Evolutionary conservation across 345 rosid species (phyloP).

Genomic region (Syzygium aromaticum): DNA sequence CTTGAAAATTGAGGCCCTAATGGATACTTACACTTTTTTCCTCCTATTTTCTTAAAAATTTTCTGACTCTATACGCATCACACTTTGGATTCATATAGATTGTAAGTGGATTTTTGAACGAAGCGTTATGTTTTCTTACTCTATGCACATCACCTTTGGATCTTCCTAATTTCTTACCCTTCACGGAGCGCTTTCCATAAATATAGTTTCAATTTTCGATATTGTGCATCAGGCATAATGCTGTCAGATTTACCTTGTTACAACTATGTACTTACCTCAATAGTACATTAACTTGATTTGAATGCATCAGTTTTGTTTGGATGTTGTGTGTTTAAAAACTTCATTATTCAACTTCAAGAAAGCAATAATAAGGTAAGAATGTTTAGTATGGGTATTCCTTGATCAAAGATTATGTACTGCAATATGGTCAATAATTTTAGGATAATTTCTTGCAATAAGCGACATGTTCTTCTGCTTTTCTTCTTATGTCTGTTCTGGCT

Average conservation of each 20-base stretch:
- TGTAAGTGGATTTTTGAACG: neutral
- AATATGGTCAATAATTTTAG: neutral
- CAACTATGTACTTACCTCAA: neutral
- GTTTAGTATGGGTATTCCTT: neutral
- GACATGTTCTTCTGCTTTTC: neutral
- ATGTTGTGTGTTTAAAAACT: neutral
- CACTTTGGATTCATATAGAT: neutral
- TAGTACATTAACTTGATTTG: neutral
- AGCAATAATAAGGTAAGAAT: neutral
- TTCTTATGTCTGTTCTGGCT: neutral
- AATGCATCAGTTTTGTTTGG: neutral
- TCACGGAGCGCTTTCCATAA: neutral
- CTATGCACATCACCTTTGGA: neutral
- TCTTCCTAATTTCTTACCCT: neutral
- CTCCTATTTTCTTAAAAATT: neutral
- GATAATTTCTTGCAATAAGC: neutral
- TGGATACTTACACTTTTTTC: neutral
- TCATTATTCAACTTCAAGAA: neutral
- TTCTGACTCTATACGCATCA: neutral
- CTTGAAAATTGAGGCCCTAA: neutral
- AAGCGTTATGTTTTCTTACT: neutral
- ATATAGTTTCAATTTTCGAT: neutral
- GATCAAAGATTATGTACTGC: neutral
- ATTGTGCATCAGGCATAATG: slow-evolving; percentile 50
- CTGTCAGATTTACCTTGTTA: neutral